A percentile compares a stretch with the other conserved stretches of the same genome.
Evolutionary conservation across 2,329 filamentous ascomycete genomes (phyloP).

Genomic region (Calonectria pseudoreteaudii): DNA sequence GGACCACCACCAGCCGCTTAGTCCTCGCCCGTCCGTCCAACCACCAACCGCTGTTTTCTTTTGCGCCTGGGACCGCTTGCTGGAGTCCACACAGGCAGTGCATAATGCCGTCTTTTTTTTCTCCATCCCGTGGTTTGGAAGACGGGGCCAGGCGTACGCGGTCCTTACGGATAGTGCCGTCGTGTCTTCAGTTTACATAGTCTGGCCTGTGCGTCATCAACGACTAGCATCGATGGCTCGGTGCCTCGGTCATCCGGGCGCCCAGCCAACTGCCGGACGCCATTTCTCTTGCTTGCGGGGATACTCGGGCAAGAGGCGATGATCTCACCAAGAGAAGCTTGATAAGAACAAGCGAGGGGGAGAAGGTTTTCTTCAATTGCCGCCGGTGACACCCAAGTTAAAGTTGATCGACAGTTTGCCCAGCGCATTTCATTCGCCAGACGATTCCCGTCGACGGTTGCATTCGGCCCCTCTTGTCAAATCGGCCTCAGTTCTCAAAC

Average conservation of each 20-base stretch:
- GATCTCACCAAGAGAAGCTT: not conserved
- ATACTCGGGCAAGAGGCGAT: not conserved
- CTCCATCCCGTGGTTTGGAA: not conserved
- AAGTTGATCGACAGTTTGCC: conserved; percentile 1
- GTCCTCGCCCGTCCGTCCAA: not conserved
- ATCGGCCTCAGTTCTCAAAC: conserved; percentile 32
- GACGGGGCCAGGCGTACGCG: not conserved
- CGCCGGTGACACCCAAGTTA: conserved; percentile 9
- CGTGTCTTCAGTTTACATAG: not conserved
- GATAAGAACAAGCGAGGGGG: not conserved
- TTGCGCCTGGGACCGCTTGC: not conserved
- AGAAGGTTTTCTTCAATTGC: conserved; percentile 7
- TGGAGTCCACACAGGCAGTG: not conserved
- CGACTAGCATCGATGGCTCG: not conserved
- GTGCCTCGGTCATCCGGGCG: not conserved
- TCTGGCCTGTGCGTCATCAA: not conserved
- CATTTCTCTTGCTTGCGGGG: not conserved
- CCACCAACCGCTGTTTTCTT: not conserved
- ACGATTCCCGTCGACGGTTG: conserved; percentile 17
- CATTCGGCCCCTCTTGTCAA: conserved; percentile 31
- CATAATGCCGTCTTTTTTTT: not conserved
- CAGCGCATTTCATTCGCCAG: not conserved
- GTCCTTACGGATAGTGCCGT: not conserved
- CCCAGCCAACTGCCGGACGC: not conserved
- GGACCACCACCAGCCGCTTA: not conserved